These are phyloP conservation scores for Trapa incisa DNA, from an alignment of 345 rosid species.

Conservation along the genomic window DNA sequence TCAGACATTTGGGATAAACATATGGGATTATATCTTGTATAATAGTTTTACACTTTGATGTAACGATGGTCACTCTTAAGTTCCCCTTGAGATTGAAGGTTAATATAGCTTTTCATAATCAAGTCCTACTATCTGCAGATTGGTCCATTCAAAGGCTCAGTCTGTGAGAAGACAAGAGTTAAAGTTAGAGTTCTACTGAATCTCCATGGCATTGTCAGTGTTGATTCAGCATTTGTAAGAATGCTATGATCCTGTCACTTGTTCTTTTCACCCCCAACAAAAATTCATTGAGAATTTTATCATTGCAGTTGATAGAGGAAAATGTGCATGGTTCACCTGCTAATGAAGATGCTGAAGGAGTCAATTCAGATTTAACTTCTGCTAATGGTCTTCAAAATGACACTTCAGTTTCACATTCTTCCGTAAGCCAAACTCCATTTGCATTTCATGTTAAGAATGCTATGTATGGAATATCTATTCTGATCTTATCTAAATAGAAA, in stretches of 20 bases:
- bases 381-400: slow-evolving; percentile 16
- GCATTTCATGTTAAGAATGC: neutral
- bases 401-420: neutral
- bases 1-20: neutral
- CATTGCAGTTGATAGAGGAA: slow-evolving; percentile 33
- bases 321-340: slow-evolving; percentile 13
- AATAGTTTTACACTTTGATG: neutral
- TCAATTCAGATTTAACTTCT: slow-evolving; percentile 8
- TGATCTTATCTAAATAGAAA: too few species aligned
- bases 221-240: slow-evolving; percentile 37
- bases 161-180: slow-evolving; percentile 27
- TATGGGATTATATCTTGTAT: neutral
- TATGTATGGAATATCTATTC: neutral
- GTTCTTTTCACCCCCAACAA: neutral
- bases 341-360: slow-evolving; percentile 12
- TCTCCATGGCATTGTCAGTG: slow-evolving; percentile 39
- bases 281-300: slow-evolving; percentile 5
- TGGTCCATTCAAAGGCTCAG: slow-evolving; percentile 32
- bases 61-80: neutral
- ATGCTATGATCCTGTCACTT: neutral
- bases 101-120: neutral
- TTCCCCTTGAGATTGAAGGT: neutral
- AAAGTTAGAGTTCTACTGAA: slow-evolving; percentile 39
- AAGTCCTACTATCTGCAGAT: slow-evolving; percentile 22
- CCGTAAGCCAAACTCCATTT: slow-evolving; percentile 11